Evolutionary conservation across 116 monocot genomes (phyloP).

Genomic region (Posidonia oceanica): DNA sequence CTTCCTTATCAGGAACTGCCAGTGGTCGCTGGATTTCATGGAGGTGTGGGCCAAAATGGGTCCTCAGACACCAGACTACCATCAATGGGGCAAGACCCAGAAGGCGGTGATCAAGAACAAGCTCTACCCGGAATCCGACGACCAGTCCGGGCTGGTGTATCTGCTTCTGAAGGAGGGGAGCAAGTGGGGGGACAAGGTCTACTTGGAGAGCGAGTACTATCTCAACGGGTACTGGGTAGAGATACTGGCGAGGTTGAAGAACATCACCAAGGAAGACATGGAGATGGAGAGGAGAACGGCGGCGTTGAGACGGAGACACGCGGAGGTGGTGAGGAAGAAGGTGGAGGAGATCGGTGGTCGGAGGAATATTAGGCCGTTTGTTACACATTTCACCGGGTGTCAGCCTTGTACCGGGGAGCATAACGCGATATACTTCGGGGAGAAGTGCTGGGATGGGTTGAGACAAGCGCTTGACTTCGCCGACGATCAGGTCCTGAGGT

Average conservation of each 20-base stretch:
- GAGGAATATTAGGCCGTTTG: conserved; percentile 33
- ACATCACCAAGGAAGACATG: not conserved
- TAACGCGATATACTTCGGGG: conserved; percentile 37
- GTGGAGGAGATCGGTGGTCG: not conserved
- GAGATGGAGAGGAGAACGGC: conserved; percentile 5
- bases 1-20: conserved; percentile 88
- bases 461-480: conserved; percentile 44
- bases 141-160: conserved; percentile 73
- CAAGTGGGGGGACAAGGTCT: conserved; percentile 43
- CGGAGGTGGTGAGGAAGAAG: not conserved
- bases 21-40: conserved; percentile 93
- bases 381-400: conserved; percentile 69
- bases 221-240: conserved; percentile 84
- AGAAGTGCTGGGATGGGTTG: conserved; percentile 49
- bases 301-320: not conserved
- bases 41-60: conserved; percentile 64
- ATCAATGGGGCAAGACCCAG: conserved; percentile 42
- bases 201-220: conserved; percentile 58
- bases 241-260: conserved; percentile 47
- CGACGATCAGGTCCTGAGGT: conserved; percentile 59
- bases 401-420: conserved; percentile 66
- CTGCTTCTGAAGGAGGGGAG: conserved; percentile 33
- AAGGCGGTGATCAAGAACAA: conserved; percentile 46
- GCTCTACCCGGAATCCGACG: conserved; percentile 61
- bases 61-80: conserved; percentile 54